A percentile compares a stretch with the other conserved stretches of the same genome.
Conservation (phyloP, 2,329 filamentous ascomycete genomes). For the Lachnellula cervina region DNA sequence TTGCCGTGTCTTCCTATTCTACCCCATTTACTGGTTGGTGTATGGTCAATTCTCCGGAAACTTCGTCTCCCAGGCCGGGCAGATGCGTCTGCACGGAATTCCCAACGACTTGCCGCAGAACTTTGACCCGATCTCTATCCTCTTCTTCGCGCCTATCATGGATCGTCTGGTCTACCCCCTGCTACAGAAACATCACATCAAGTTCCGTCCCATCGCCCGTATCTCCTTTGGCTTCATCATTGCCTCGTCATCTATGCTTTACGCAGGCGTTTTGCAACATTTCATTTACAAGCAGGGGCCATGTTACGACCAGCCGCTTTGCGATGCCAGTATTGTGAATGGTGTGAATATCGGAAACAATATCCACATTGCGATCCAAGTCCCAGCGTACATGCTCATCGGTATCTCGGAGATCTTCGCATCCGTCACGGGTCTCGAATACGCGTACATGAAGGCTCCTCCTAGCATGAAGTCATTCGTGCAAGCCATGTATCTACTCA, state of each 20-base stretch:
- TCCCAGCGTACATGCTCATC: conserved; percentile 42
- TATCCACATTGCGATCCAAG: conserved; percentile 43
- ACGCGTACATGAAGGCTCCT: conserved; percentile 73
- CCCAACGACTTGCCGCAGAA: conserved; percentile 59
- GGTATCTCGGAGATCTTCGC: conserved; percentile 55
- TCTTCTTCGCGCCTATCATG: conserved; percentile 51
- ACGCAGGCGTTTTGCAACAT: conserved; percentile 52
- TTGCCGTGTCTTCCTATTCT: conserved; percentile 55
- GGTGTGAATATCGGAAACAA: conserved; percentile 52
- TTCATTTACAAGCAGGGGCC: conserved; percentile 54
- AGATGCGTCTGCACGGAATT: conserved; percentile 47
- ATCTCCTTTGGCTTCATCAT: conserved; percentile 60
- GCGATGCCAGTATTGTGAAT: conserved; percentile 43
- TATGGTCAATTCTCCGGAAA: conserved; percentile 55
- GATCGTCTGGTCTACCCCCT: conserved; percentile 52
- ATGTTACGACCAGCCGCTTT: conserved; percentile 48
- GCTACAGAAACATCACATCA: conserved; percentile 48
- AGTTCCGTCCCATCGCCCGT: conserved; percentile 52
- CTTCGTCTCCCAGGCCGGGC: conserved; percentile 52
- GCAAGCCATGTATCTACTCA: conserved; percentile 63
- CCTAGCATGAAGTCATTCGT: conserved; percentile 75
- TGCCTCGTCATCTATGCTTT: conserved; percentile 47
- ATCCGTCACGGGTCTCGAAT: conserved; percentile 62
- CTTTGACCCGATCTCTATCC: conserved; percentile 55
- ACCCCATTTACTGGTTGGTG: conserved; percentile 60